Conservation (phyloP, 306 rosid species). For the Arachis hypogaea region DNA sequence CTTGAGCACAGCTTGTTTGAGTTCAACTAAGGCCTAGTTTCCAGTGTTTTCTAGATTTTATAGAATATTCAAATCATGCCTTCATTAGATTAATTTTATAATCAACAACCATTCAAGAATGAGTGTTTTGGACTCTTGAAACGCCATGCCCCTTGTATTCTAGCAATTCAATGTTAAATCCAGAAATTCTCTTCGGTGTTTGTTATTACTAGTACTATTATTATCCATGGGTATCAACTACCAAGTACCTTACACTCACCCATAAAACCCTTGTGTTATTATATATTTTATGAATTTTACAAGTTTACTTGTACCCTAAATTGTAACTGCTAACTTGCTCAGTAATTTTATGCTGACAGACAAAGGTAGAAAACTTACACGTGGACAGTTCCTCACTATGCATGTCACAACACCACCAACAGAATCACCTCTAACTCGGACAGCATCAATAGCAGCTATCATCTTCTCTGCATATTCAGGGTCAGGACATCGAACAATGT, state of each 20-base stretch:
- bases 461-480: slow-evolving; percentile 94
- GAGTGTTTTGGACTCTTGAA: too few relatives aligned
- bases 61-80: slow-evolving; percentile 13
- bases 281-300: slow-evolving; percentile 25
- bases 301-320: not conserved
- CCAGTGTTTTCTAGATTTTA: slow-evolving; percentile 25
- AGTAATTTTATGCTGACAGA: slow-evolving; percentile 10
- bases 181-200: too few relatives aligned
- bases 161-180: too few relatives aligned
- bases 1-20: too few relatives aligned
- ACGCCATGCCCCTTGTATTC: too few relatives aligned
- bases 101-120: slow-evolving; percentile 21
- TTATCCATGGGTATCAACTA: too few relatives aligned
- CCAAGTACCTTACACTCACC: not conserved
- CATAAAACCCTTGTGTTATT: slow-evolving; percentile 13
- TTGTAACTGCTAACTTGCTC: slow-evolving; percentile 27
- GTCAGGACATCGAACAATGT: slow-evolving; percentile 94
- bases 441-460: slow-evolving; percentile 85
- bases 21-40: not conserved
- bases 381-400: slow-evolving; percentile 88
- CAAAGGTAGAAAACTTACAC: slow-evolving; percentile 54
- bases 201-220: too few relatives aligned
- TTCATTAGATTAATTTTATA: slow-evolving; percentile 18
- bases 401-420: slow-evolving; percentile 94
- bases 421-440: slow-evolving; percentile 90